phyloP scores from a whole-genome alignment of 495 filamentous ascomycete species.

The Talaromyces adpressus region DNA sequence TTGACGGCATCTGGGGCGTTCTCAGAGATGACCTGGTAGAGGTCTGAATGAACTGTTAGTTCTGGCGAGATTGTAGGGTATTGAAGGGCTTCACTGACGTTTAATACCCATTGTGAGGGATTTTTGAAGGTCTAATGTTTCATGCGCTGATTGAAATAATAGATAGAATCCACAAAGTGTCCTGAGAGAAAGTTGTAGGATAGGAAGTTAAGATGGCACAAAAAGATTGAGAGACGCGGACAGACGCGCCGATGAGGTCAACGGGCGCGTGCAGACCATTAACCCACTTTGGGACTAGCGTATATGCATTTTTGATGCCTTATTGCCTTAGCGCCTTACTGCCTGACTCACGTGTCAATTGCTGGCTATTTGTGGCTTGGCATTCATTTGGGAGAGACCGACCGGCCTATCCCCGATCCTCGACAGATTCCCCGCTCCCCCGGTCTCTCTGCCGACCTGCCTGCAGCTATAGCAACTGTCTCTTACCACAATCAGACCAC shows the following conservation, averaged over 20 bases:
- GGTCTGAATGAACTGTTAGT: constrained; percentile 36
- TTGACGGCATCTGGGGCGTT: constrained; percentile 92
- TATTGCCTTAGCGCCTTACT: background rate
- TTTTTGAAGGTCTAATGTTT: background rate
- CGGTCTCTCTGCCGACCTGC: background rate
- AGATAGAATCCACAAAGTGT: background rate
- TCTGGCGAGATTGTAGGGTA: background rate
- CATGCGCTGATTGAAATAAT: background rate
- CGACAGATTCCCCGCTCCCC: background rate
- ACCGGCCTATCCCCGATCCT: background rate
- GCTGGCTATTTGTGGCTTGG: constrained; percentile 1
- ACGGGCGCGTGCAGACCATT: constrained; percentile 24
- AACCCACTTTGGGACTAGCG: constrained; percentile 23
- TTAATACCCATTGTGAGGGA: constrained; percentile 79
- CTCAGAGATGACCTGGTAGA: constrained; percentile 83
- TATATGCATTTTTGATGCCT: constrained; percentile 8
- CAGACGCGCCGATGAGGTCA: constrained; percentile 20
- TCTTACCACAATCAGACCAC: background rate
- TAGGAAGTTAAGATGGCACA: background rate
- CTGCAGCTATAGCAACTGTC: background rate
- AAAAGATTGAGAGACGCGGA: constrained; percentile 12
- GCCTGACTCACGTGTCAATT: constrained; percentile 4
- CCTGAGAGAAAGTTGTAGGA: background rate
- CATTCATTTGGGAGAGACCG: background rate
- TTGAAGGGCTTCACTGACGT: constrained; percentile 29